These are phyloP conservation scores for Tricholomella constricta DNA, from an alignment of 768 basidiomycete genomes.

Conservation along the genomic window DNA sequence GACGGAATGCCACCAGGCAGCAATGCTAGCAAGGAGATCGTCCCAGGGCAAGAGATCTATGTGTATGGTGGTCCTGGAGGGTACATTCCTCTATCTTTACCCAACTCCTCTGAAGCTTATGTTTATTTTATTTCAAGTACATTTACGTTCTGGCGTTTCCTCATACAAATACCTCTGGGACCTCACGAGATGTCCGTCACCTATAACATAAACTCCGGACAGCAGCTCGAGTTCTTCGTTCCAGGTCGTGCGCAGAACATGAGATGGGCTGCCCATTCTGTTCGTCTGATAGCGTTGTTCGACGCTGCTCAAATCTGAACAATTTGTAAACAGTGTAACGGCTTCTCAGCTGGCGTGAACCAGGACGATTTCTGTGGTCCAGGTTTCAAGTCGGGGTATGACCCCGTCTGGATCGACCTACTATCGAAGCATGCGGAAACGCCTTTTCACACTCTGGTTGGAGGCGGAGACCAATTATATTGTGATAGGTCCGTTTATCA, in stretches of 20 bases:
- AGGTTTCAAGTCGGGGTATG: slow-evolving; percentile 79
- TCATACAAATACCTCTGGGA: slow-evolving; percentile 77
- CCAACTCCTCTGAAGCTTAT: slow-evolving; percentile 3
- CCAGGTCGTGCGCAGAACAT: slow-evolving; percentile 83
- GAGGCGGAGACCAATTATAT: slow-evolving; percentile 93
- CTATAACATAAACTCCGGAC: slow-evolving; percentile 84
- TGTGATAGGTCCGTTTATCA: slow-evolving; percentile 63
- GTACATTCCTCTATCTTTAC: slow-evolving; percentile 32
- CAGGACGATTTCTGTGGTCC: slow-evolving; percentile 83
- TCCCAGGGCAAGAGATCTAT: slow-evolving; percentile 70
- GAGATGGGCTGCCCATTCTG: slow-evolving; percentile 89
- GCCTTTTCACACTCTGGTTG: slow-evolving; percentile 91
- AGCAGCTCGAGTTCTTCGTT: slow-evolving; percentile 77
- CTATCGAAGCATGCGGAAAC: slow-evolving; percentile 74
- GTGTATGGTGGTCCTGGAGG: slow-evolving; percentile 61
- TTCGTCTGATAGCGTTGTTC: slow-evolving; percentile 34
- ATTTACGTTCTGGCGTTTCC: slow-evolving; percentile 94
- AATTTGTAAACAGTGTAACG: slow-evolving; percentile 64
- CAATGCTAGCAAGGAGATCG: slow-evolving; percentile 41
- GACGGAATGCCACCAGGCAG: slow-evolving; percentile 24
- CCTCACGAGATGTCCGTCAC: slow-evolving; percentile 71
- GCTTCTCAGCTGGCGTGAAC: slow-evolving; percentile 88
- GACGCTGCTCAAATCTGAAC: background rate
- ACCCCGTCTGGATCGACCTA: slow-evolving; percentile 94
- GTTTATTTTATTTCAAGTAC: slow-evolving; percentile 47